Evolutionary conservation across 495 filamentous ascomycete species (phyloP).

Genomic region (Tuber umbilicatum): DNA sequence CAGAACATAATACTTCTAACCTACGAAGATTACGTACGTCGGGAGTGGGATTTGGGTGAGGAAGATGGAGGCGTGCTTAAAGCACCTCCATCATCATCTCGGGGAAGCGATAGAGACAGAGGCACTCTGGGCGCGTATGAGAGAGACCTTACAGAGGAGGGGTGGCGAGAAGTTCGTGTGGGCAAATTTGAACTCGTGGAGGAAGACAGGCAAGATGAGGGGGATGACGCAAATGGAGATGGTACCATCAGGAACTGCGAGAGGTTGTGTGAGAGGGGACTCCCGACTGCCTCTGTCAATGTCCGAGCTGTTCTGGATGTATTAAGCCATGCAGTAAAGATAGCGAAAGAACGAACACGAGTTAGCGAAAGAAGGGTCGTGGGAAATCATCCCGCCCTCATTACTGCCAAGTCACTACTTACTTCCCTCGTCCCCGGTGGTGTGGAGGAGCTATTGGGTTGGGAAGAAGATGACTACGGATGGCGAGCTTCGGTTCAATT

Average conservation of each 20-base stretch:
- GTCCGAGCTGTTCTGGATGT: conserved; percentile 22
- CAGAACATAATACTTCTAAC: conserved; percentile 32
- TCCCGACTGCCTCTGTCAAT: conserved; percentile 27
- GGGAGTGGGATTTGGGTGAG: conserved; percentile 39
- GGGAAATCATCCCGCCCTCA: conserved; percentile 32
- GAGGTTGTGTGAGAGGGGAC: conserved; percentile 29
- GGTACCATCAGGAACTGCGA: conserved; percentile 25
- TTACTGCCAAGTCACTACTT: conserved; percentile 34
- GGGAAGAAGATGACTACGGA: conserved; percentile 21
- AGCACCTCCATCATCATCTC: conserved; percentile 24
- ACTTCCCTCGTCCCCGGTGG: conserved; percentile 32
- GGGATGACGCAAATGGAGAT: conserved; percentile 17
- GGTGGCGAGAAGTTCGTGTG: conserved; percentile 29
- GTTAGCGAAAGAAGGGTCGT: conserved; percentile 27
- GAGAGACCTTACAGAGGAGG: conserved; percentile 22
- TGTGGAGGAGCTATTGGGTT: conserved; percentile 17
- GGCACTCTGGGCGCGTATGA: conserved; percentile 5
- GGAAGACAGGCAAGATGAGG: conserved; percentile 28
- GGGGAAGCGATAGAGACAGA: conserved; percentile 12
- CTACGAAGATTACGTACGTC: conserved; percentile 28
- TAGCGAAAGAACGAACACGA: conserved; percentile 21
- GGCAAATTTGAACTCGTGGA: conserved; percentile 17
- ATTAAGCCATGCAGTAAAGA: conserved; percentile 20
- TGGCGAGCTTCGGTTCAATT: conserved; percentile 22
- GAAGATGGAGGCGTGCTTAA: conserved; percentile 37